Conservation (phyloP, 129 eudicot genomes). For the Artemisia tridentata region DNA sequence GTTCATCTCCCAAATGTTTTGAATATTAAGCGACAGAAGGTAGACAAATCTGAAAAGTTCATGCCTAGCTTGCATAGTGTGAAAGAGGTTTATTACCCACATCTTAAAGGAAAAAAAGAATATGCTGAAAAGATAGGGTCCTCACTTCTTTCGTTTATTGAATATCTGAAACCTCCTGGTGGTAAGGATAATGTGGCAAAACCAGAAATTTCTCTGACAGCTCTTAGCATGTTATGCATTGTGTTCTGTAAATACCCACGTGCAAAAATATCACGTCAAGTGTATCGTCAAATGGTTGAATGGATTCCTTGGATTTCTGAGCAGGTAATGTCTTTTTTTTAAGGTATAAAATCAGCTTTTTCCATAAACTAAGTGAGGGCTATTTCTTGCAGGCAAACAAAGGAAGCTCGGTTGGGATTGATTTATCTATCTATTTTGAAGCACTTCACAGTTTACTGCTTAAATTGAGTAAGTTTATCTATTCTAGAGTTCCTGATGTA, state of each 20-base stretch:
- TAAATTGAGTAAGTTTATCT: slow-evolving; percentile 48
- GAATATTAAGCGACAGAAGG: slow-evolving; percentile 58
- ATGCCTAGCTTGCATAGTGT: slow-evolving; percentile 24
- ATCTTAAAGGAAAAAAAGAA: slow-evolving; percentile 33
- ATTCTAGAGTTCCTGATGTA: slow-evolving; percentile 12
- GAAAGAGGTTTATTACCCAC: background rate
- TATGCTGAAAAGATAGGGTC: slow-evolving; percentile 53
- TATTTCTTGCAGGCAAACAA: slow-evolving; percentile 52
- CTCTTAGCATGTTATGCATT: slow-evolving; percentile 80
- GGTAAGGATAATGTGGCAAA: slow-evolving; percentile 32
- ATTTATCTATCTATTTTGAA: slow-evolving; percentile 65
- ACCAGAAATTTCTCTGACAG: slow-evolving; percentile 58
- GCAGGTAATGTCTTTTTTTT: slow-evolving; percentile 51
- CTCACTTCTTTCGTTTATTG: slow-evolving; percentile 50
- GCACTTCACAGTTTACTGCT: slow-evolving; percentile 71
- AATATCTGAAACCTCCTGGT: slow-evolving; percentile 59
- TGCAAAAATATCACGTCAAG: slow-evolving; percentile 32
- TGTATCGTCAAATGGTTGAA: slow-evolving; percentile 43
- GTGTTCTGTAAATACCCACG: slow-evolving; percentile 53
- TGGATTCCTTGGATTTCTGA: slow-evolving; percentile 90
- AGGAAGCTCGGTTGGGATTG: slow-evolving; percentile 34
- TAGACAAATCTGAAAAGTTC: slow-evolving; percentile 24
- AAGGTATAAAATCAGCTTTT: slow-evolving; percentile 10
- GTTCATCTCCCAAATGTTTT: slow-evolving; percentile 31
- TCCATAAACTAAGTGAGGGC: slow-evolving; percentile 26